Conservation (phyloP, 2,329 filamentous ascomycete genomes). For the Xylaria sp. region DNA sequence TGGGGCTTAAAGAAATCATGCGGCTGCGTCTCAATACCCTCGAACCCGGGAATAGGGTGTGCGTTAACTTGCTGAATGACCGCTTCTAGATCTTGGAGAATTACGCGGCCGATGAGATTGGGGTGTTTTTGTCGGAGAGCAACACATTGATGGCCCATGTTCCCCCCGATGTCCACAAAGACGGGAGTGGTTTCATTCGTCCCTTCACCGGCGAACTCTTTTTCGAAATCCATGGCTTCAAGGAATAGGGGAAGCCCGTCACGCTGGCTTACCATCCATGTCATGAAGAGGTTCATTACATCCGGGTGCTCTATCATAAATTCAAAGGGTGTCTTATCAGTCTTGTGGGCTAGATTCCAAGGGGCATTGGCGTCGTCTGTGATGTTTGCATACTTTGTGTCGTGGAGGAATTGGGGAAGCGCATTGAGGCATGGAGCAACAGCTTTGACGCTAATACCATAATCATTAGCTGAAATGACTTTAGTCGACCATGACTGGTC, state of each 20-base stretch:
- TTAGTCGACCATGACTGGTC: neutral
- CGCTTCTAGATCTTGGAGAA: neutral
- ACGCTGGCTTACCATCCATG: constrained; percentile 1
- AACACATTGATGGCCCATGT: neutral
- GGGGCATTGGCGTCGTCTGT: neutral
- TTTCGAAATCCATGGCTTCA: neutral
- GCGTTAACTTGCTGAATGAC: neutral
- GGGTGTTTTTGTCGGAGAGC: neutral
- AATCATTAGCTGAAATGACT: neutral
- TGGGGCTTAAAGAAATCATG: constrained; percentile 1
- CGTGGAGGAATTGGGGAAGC: neutral
- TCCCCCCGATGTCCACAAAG: constrained; percentile 1
- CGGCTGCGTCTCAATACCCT: neutral
- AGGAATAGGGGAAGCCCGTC: constrained; percentile 1
- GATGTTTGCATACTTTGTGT: neutral
- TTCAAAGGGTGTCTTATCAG: neutral
- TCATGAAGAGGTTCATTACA: neutral
- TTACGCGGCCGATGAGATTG: neutral
- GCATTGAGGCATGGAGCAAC: constrained; percentile 1
- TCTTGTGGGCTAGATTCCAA: neutral
- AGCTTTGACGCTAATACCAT: neutral
- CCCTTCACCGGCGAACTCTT: neutral
- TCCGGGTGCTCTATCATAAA: neutral
- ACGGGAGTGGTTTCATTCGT: neutral
- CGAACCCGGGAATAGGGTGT: neutral